Conservation (phyloP, 768 basidiomycete genomes). For the Psilocybe subaeruginosa region DNA sequence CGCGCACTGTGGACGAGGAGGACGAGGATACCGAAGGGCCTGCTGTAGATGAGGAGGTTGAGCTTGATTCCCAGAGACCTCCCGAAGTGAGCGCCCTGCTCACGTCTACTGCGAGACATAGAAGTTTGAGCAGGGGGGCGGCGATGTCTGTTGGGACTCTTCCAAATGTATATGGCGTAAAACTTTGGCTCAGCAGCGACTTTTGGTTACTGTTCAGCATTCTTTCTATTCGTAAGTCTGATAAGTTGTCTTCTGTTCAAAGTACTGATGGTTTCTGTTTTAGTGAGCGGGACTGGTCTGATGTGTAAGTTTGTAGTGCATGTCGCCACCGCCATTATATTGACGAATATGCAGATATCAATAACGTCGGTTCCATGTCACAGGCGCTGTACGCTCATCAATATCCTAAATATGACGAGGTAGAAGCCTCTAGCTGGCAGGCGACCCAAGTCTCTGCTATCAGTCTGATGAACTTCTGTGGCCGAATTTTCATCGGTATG, state of each 20-base stretch:
- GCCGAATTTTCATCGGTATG: constrained; percentile 76
- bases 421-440: constrained; percentile 74
- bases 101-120: constrained; percentile 5
- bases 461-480: constrained; percentile 80
- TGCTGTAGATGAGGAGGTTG: constrained; percentile 12
- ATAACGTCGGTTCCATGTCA: constrained; percentile 83
- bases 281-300: constrained; percentile 78
- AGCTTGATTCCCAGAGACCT: constrained; percentile 14
- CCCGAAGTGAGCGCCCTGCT: constrained; percentile 3
- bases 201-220: constrained; percentile 69
- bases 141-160: constrained; percentile 28
- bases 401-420: constrained; percentile 64
- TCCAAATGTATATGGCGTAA: constrained; percentile 57
- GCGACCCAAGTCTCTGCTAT: constrained; percentile 83
- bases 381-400: constrained; percentile 63
- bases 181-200: constrained; percentile 53
- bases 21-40: not conserved
- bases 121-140: constrained; percentile 26
- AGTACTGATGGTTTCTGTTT: constrained; percentile 4
- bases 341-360: constrained; percentile 57
- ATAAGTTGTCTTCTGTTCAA: not conserved
- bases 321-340: constrained; percentile 24
- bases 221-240: constrained; percentile 56
- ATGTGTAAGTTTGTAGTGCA: constrained; percentile 65
- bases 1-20: constrained; percentile 8